Evolutionary conservation across 148 eudicot species (phyloP).

Genomic region (Camellia lanceoleosa): DNA sequence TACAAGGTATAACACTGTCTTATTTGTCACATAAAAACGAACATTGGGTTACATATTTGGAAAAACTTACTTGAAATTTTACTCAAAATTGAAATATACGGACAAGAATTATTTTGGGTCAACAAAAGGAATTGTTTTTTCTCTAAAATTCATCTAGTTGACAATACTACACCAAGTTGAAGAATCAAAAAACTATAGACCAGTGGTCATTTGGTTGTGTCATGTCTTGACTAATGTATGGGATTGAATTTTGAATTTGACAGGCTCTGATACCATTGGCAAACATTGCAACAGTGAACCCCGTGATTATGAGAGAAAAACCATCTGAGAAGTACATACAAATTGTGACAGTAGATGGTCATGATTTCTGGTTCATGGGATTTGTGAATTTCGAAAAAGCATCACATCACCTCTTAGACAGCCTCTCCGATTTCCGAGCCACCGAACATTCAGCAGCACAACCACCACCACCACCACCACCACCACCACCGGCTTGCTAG

Average conservation of each 20-base stretch:
- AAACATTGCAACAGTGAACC: conserved; percentile 45
- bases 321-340: conserved; percentile 60
- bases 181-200: background rate
- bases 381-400: conserved; percentile 73
- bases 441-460: conserved; percentile 15
- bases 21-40: background rate
- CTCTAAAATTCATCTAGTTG: background rate
- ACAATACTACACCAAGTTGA: background rate
- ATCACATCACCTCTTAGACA: conserved; percentile 39
- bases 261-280: conserved; percentile 61
- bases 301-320: conserved; percentile 44
- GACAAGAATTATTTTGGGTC: background rate
- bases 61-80: no score
- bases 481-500: conserved; percentile 5
- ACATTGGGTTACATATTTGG: no score
- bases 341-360: conserved; percentile 51
- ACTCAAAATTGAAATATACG: no score
- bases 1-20: conserved; percentile 48
- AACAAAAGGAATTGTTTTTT: background rate
- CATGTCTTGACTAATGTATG: background rate
- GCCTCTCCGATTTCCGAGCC: conserved; percentile 34
- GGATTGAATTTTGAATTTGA: background rate
- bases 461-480: background rate
- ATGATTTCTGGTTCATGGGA: conserved; percentile 85
- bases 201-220: background rate